Evolutionary conservation across 1,284 basidiomycete genomes (phyloP), one percentile per base, ranked within the genome.

Genomic region (Cerrena zonata): DNA sequence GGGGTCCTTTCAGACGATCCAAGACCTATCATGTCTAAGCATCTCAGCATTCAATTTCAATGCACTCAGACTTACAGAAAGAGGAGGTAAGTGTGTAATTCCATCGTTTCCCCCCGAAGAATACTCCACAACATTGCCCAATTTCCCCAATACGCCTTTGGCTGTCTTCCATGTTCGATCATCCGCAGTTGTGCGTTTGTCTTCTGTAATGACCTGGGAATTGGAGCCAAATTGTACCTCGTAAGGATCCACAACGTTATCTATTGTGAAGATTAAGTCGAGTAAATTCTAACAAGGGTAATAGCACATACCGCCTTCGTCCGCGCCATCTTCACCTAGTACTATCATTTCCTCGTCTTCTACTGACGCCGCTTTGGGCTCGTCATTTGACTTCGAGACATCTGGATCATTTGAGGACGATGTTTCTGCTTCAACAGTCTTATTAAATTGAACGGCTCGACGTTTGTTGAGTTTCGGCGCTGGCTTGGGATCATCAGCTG

Each of bases 391-490:
- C 15, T 34, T 34, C 15, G 15, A 7, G 7, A 24, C 21, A 27
- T 25, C 39, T 23, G 48, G 37, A n/a, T n/a, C n/a, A 13, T 46
- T 48, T 25, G 15, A 7, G 1, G 36, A 18, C 12, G 22, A 27
- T 7, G 41, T 47, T 47, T 30, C 26, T 15, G 15, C 30, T 15
- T 34, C 30, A 15, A 34, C 7, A 15, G 30, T 34, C 3, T 55
- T 44, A 2, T 47, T 47, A 49, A 63, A 56, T 47, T 61, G 58
- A 13, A 64, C 56, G 3, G 53, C 50, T 44, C 59, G 63, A 36
- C 82, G 75, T 62, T 81, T 86, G 71, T 87, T 86, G 49, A 86
- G 71, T 60, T 89, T 86, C 62, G 76, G 75, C 26, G 72, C 60
- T 43, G 67, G 80, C 54, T 58, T 70, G 50, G 50, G 58, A 60